Evolutionary conservation across 805 yeast species (phyloP).

Genomic region (Cyberlindnera japonica): DNA sequence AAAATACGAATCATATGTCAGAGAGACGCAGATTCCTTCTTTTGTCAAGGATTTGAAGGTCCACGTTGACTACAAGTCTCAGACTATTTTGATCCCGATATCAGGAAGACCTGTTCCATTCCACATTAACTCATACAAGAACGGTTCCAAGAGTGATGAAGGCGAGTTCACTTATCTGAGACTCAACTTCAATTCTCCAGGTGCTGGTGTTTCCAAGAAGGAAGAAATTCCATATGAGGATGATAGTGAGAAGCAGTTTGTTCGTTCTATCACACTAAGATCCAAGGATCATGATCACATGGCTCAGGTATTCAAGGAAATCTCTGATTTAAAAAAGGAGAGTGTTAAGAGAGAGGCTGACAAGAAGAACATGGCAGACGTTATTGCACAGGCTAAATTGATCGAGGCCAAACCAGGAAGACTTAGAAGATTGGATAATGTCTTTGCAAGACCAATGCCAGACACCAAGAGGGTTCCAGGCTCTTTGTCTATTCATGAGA

Average conservation of each 20-base stretch:
- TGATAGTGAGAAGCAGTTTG: conserved; percentile 77
- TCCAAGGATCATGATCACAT: conserved; percentile 89
- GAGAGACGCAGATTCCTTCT: conserved; percentile 88
- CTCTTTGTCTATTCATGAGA: conserved; percentile 84
- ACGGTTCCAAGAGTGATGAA: conserved; percentile 93
- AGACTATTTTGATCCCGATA: conserved; percentile 86
- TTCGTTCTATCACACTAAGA: conserved; percentile 82
- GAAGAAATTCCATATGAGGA: conserved; percentile 91
- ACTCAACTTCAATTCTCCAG: conserved; percentile 91
- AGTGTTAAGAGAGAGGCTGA: conserved; percentile 88
- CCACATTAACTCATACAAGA: conserved; percentile 90
- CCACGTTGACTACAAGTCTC: conserved; percentile 82
- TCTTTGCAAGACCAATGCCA: conserved; percentile 91
- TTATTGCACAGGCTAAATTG: conserved; percentile 85
- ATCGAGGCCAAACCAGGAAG: conserved; percentile 80
- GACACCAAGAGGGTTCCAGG: conserved; percentile 97
- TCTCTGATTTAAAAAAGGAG: conserved; percentile 88
- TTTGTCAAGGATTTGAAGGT: conserved; percentile 79
- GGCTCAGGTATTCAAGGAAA: conserved; percentile 83
- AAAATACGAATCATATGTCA: conserved; percentile 87
- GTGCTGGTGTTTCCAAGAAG: conserved; percentile 71
- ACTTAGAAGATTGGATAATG: conserved; percentile 81
- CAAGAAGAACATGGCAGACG: conserved; percentile 88
- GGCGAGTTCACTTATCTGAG: conserved; percentile 91
- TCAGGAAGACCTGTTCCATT: conserved; percentile 97